Percentiles rank a stretch among this genome's conserved stretches.
Evolutionary conservation across 768 basidiomycete genomes (phyloP).

Genomic region (Paxillus rubicundulus): DNA sequence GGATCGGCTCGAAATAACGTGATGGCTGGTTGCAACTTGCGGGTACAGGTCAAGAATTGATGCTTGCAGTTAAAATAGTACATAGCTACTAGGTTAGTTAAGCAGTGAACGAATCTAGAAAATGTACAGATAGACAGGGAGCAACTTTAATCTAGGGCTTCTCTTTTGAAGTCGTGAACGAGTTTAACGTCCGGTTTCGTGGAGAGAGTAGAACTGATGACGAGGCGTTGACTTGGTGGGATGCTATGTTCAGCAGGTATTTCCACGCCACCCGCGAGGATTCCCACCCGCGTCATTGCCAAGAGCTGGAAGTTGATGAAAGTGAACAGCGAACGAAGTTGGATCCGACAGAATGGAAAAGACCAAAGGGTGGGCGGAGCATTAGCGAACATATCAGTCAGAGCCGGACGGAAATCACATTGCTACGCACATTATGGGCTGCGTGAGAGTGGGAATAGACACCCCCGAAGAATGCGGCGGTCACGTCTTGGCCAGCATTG

Average conservation of each 20-base stretch:
- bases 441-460: constrained; percentile 81
- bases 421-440: constrained; percentile 63
- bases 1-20: too few species aligned
- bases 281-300: constrained; percentile 74
- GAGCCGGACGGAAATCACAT: neutral
- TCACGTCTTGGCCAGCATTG: constrained; percentile 78
- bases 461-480: constrained; percentile 83
- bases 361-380: neutral
- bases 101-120: constrained; percentile 16
- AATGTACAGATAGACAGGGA: neutral
- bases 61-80: neutral
- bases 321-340: neutral
- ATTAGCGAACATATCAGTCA: constrained; percentile 1
- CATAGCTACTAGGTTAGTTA: constrained; percentile 1
- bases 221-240: constrained; percentile 45
- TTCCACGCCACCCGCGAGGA: constrained; percentile 64
- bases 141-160: neutral
- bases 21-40: too few species aligned
- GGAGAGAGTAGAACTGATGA: constrained; percentile 21
- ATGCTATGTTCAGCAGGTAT: constrained; percentile 41
- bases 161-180: neutral
- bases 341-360: neutral
- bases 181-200: constrained; percentile 1
- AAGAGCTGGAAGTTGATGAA: constrained; percentile 44
- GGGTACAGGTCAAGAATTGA: too few species aligned